A percentile compares a stretch with the other conserved stretches of the same genome.
Conservation (phyloP, 2,329 filamentous ascomycete genomes). For the Colletotrichum theobromicola region DNA sequence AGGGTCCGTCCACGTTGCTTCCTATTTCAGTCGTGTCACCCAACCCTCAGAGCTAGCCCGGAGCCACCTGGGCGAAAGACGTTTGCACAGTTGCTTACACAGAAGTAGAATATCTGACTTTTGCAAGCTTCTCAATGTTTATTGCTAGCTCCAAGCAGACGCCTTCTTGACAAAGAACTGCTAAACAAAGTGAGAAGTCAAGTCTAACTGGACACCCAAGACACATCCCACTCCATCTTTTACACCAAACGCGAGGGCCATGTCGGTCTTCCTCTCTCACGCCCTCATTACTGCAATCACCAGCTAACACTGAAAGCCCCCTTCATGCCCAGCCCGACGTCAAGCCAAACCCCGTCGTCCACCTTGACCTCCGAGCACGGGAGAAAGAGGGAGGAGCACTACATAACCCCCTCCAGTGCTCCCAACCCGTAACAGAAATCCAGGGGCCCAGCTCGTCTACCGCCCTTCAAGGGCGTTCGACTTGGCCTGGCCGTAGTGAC, state of each 20-base stretch:
- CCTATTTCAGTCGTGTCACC: neutral
- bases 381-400: neutral
- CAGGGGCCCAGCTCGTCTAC: neutral
- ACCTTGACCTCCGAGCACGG: neutral
- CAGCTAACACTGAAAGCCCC: neutral
- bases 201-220: too few species aligned
- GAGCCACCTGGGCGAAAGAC: neutral
- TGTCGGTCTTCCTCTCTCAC: neutral
- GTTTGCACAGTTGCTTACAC: too few species aligned
- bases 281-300: neutral
- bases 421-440: neutral
- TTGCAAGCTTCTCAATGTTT: neutral
- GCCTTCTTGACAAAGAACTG: neutral
- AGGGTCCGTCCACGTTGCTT: too few species aligned
- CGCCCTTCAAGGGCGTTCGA: neutral
- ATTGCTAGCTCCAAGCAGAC: fast-evolving
- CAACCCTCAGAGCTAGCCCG: neutral
- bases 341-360: fast-evolving
- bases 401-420: neutral
- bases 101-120: neutral
- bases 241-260: too few species aligned
- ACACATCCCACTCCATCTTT: too few species aligned
- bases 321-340: neutral
- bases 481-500: neutral
- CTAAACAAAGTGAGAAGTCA: too few species aligned